Percentiles rank a stretch among this genome's conserved stretches.
Evolutionary conservation across 257 asterid genomes (phyloP).

Genomic region (Handroanthus guayacan): DNA sequence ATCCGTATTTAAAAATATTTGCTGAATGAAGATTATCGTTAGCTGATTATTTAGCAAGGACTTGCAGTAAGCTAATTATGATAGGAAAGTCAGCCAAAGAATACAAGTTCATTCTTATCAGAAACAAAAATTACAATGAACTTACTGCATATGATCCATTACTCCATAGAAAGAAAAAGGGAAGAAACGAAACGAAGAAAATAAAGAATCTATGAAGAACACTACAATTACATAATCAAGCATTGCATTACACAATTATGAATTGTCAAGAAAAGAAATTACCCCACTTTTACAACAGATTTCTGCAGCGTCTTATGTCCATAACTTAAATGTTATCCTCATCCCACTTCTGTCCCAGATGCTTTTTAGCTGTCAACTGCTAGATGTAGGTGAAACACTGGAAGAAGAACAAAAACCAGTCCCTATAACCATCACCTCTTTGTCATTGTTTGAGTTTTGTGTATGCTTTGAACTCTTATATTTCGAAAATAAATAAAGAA

Average conservation of each 20-base stretch:
- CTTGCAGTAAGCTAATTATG: too few species aligned
- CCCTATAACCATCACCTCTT: conserved; percentile 39
- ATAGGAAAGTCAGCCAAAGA: too few species aligned
- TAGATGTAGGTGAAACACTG: conserved; percentile 36
- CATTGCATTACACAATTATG: not conserved
- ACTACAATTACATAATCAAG: conserved; percentile 12
- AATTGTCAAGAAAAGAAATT: conserved; percentile 9
- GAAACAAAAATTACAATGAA: too few species aligned
- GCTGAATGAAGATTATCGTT: too few species aligned
- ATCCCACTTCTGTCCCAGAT: conserved; percentile 17
- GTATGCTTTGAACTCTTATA: conserved; percentile 46
- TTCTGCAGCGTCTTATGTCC: not conserved
- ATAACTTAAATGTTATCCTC: not conserved
- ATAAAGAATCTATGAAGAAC: not conserved
- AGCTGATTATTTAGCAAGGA: too few species aligned
- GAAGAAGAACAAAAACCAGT: conserved; percentile 40
- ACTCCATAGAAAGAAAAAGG: too few species aligned
- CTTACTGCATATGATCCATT: too few species aligned
- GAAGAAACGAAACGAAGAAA: not conserved
- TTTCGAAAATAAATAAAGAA: conserved; percentile 66
- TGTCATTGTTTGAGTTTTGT: conserved; percentile 29
- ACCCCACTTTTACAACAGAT: conserved; percentile 13
- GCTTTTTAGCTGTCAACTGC: conserved; percentile 31
- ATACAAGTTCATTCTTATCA: too few species aligned
- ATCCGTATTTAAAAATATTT: too few species aligned